Evolutionary conservation across 2,329 filamentous ascomycete genomes (phyloP).

Genomic region (Colletotrichum filicis): DNA sequence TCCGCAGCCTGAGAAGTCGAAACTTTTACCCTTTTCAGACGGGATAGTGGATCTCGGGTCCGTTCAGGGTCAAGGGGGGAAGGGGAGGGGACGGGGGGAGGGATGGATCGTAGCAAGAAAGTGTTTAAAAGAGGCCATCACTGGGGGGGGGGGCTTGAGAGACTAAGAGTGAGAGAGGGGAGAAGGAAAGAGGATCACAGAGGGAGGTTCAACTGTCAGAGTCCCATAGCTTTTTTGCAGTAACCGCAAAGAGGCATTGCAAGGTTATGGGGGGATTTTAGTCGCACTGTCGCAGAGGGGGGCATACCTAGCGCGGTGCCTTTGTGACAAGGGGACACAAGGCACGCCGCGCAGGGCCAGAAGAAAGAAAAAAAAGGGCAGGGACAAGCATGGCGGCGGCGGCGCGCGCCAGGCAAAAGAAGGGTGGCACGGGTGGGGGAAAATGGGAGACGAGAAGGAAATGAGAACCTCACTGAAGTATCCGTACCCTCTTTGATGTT

Average conservation of each 20-base stretch:
- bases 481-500: neutral
- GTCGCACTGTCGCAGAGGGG: neutral
- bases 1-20: neutral
- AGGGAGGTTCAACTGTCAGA: neutral
- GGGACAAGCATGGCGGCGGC: neutral
- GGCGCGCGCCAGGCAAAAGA: neutral
- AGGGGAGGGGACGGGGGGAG: neutral
- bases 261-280: neutral
- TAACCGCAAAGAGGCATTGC: neutral
- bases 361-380: neutral
- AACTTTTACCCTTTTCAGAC: neutral
- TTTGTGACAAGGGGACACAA: neutral
- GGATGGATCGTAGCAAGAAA: neutral
- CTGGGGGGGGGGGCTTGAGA: neutral
- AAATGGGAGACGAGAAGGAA: slow-evolving; percentile 1
- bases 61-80: neutral
- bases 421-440: neutral
- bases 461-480: neutral
- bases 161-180: neutral
- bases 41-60: neutral
- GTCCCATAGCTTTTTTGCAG: neutral
- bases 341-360: neutral
- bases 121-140: neutral
- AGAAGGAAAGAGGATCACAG: neutral
- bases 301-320: neutral